These are phyloP conservation scores for Aspergillus arachidicola DNA, from an alignment of 2,329 filamentous ascomycete genomes.

Conservation along the genomic window DNA sequence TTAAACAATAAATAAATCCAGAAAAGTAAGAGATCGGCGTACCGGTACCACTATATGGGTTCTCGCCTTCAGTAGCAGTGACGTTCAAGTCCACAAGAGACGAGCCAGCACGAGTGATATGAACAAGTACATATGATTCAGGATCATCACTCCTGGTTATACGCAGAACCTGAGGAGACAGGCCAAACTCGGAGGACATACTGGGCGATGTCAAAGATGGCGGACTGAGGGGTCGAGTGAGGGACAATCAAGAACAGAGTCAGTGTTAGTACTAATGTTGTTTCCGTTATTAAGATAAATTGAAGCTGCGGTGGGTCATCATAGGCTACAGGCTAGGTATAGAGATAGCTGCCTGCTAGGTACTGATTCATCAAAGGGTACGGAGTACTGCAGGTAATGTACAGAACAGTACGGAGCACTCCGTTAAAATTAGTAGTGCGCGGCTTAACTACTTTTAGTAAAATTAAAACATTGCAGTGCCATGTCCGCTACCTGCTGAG, in stretches of 20 bases:
- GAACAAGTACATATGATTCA: constrained; percentile 51
- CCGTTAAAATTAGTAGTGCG: neutral
- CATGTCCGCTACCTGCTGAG: neutral
- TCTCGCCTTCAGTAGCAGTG: constrained; percentile 60
- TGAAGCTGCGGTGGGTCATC: neutral
- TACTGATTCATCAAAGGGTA: neutral
- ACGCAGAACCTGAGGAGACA: constrained; percentile 47
- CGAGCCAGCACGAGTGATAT: constrained; percentile 45
- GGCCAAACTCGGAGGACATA: constrained; percentile 16
- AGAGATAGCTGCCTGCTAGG: neutral
- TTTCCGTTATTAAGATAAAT: neutral
- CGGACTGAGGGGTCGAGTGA: neutral
- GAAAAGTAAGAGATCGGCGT: constrained; percentile 13
- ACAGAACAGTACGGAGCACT: neutral
- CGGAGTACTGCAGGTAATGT: neutral
- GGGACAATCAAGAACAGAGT: no score
- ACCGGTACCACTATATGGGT: constrained; percentile 55
- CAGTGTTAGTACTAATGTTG: neutral
- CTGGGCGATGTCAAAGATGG: neutral
- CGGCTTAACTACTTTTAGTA: neutral
- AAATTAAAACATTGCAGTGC: neutral
- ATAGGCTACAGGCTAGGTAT: neutral
- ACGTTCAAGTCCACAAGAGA: constrained; percentile 56
- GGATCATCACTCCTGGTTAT: constrained; percentile 51
- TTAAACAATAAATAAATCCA: neutral